phyloP scores from a whole-genome alignment of 2,329 filamentous ascomycete genomes.

The Xylaria hypoxylon region DNA sequence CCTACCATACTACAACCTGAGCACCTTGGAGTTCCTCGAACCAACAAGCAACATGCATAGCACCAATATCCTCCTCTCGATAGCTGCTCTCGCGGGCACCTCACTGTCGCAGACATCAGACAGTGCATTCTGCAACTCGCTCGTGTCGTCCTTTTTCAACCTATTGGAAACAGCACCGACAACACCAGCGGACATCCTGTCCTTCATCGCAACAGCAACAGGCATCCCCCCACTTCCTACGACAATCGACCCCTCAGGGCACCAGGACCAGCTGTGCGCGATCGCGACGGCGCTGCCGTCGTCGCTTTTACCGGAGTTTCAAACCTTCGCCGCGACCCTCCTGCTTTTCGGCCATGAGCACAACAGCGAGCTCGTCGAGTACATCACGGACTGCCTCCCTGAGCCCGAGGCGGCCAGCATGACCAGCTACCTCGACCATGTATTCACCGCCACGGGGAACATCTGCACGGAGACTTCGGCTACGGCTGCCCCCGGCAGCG shows the following conservation, averaged over 20 bases:
- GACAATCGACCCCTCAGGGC: too few relatives aligned
- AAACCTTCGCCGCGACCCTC: not conserved
- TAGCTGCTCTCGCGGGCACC: not conserved
- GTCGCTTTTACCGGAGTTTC: not conserved
- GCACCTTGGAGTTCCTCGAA: not conserved
- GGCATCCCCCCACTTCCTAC: not conserved
- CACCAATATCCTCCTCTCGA: not conserved
- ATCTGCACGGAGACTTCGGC: not conserved
- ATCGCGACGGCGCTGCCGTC: not conserved
- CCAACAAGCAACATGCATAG: conserved; percentile 5
- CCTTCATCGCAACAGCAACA: not conserved
- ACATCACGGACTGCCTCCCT: not conserved
- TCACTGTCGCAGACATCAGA: conserved; percentile 1
- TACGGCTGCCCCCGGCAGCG: not conserved
- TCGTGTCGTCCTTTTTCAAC: not conserved
- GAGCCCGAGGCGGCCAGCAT: not conserved
- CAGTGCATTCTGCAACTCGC: not conserved
- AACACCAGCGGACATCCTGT: conserved; percentile 3
- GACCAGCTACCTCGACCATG: not conserved
- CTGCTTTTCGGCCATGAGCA: not conserved
- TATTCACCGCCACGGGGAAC: conserved; percentile 3
- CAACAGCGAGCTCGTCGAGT: not conserved
- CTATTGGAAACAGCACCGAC: not conserved
- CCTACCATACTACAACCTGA: not conserved
- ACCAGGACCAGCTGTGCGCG: not conserved